A percentile compares a stretch with the other conserved stretches of the same genome.
Evolutionary conservation across 352 stramenopile species (phyloP).

Genomic region (Pythium monospermum): DNA sequence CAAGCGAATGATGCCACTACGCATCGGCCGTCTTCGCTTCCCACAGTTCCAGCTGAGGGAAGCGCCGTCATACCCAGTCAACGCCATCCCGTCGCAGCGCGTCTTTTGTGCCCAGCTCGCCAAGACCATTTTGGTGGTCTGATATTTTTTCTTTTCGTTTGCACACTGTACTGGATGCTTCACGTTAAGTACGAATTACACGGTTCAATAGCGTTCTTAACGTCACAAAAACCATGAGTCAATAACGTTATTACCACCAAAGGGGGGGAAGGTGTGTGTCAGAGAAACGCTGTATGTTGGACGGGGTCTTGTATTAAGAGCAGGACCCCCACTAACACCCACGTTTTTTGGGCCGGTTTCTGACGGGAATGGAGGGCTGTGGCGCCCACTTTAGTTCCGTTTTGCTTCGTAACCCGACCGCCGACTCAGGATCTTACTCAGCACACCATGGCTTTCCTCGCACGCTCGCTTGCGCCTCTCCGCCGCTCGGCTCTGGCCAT

Average conservation of each 20-base stretch:
- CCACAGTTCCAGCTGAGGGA: slow-evolving; percentile 40
- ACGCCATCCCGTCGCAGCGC: slow-evolving; percentile 4
- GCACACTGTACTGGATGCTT: not conserved
- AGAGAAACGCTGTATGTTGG: slow-evolving; percentile 1
- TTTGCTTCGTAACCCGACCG: slow-evolving; percentile 1
- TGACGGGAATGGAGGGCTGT: slow-evolving; percentile 9
- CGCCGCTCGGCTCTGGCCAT: slow-evolving; percentile 29
- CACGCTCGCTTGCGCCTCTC: slow-evolving; percentile 45
- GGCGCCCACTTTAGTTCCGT: slow-evolving; percentile 2
- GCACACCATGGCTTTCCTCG: slow-evolving; percentile 17
- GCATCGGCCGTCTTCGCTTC: slow-evolving; percentile 40
- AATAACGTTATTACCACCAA: too few relatives aligned
- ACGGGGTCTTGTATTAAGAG: slow-evolving; percentile 13
- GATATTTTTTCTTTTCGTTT: not conserved
- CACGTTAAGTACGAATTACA: too few relatives aligned
- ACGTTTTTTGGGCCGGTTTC: not conserved
- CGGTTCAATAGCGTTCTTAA: too few relatives aligned
- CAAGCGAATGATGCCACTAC: slow-evolving; percentile 38
- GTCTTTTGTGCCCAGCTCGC: slow-evolving; percentile 15
- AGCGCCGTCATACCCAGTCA: not conserved
- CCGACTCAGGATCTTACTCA: not conserved
- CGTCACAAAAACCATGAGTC: too few relatives aligned
- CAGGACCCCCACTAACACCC: not conserved
- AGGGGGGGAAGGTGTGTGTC: too few relatives aligned
- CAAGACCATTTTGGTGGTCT: slow-evolving; percentile 24